These are phyloP conservation scores for Serendipita sp. DNA, from an alignment of 768 basidiomycete species.

Conservation along the genomic window DNA sequence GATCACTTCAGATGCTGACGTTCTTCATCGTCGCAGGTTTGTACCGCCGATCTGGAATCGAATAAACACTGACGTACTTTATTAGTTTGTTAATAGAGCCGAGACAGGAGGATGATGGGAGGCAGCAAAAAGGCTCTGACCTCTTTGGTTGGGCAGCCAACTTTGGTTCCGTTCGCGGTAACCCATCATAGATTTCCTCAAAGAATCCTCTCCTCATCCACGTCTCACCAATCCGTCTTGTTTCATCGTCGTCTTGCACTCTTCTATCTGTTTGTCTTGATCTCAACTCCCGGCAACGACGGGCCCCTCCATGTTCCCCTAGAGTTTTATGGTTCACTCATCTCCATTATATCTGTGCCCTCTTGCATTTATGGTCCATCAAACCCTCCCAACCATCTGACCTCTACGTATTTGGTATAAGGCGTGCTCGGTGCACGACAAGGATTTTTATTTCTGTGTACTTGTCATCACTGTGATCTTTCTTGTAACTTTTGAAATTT, in stretches of 20 bases:
- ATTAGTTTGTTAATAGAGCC: conserved; percentile 60
- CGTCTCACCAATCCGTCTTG: neutral
- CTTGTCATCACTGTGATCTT: too few relatives aligned
- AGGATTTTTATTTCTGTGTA: too few relatives aligned
- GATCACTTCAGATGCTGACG: conserved; percentile 67
- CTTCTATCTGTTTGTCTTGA: too few relatives aligned
- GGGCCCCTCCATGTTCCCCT: too few relatives aligned
- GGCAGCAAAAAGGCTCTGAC: conserved; percentile 16
- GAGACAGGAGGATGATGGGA: conserved; percentile 48
- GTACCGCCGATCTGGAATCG: conserved; percentile 11
- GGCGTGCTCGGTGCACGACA: too few relatives aligned
- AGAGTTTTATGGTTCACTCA: too few relatives aligned
- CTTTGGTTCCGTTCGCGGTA: conserved; percentile 1
- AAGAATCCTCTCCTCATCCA: neutral
- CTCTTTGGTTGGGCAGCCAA: conserved; percentile 9
- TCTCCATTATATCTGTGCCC: too few relatives aligned
- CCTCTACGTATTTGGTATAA: too few relatives aligned
- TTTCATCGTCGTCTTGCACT: neutral
- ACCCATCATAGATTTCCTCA: neutral
- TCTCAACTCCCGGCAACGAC: too few relatives aligned
- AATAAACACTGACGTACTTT: neutral
- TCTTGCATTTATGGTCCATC: too few relatives aligned
- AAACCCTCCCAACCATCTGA: too few relatives aligned
- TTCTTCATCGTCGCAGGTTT: conserved; percentile 72
- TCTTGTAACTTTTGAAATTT: too few relatives aligned